A percentile compares a stretch with the other conserved stretches of the same genome.
These are phyloP conservation scores for Leptomonas seymouri DNA, from an alignment of 208 protist genomes.

Conservation along the genomic window DNA sequence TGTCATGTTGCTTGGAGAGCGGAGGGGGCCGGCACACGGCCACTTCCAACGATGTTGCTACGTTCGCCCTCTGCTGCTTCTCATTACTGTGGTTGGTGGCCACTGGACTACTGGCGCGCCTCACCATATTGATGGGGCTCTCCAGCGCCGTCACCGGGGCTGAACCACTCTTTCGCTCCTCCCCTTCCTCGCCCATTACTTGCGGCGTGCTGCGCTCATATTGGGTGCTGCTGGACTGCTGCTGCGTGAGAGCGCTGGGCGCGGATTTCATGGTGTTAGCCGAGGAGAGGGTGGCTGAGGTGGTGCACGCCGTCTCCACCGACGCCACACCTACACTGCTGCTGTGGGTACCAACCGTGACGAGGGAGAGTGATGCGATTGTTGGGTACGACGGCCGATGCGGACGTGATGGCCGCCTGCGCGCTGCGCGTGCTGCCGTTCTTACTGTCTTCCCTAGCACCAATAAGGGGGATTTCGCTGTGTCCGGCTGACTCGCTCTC, in stretches of 20 bases:
- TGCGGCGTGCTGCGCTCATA: neutral
- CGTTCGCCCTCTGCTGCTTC: too few relatives aligned
- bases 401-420: neutral
- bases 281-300: neutral
- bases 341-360: neutral
- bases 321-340: neutral
- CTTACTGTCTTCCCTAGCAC: neutral
- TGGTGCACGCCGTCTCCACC: neutral
- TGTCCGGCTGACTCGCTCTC: neutral
- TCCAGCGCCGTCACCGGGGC: neutral
- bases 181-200: neutral
- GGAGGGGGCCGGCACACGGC: too few relatives aligned
- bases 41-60: neutral
- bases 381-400: neutral
- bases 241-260: slow-evolving; percentile 3
- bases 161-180: neutral
- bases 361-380: neutral
- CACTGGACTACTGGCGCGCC: neutral
- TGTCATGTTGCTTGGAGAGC: too few relatives aligned
- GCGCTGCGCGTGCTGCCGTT: neutral
- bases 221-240: slow-evolving; percentile 5
- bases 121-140: neutral
- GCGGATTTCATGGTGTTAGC: slow-evolving; percentile 12
- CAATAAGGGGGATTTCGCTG: neutral
- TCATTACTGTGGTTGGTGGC: too few relatives aligned